A percentile compares a stretch with the other conserved stretches of the same genome.
These are phyloP conservation scores for Clonostachys rosea DNA, from an alignment of 2,329 filamentous ascomycete genomes.

Conservation along the genomic window DNA sequence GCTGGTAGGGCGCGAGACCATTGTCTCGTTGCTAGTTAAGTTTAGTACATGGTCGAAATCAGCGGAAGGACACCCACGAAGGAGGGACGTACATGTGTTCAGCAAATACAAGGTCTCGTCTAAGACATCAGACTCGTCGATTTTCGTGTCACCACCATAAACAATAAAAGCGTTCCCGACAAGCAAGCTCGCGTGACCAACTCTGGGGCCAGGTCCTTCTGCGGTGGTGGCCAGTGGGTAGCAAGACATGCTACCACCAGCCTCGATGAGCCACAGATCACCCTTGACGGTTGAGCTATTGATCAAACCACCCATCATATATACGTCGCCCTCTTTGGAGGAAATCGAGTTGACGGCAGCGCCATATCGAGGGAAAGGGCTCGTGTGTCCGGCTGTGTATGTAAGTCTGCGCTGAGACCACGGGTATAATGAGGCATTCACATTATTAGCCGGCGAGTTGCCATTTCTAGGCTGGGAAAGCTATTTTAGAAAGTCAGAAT, in stretches of 20 bases:
- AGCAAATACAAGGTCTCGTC: constrained; percentile 95
- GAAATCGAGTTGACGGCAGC: constrained; percentile 89
- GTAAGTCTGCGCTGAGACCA: constrained; percentile 91
- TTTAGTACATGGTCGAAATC: constrained; percentile 1
- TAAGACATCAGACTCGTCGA: constrained; percentile 84
- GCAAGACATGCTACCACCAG: constrained; percentile 80
- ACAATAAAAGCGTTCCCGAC: constrained; percentile 99
- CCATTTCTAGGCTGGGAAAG: constrained; percentile 38
- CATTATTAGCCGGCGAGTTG: constrained; percentile 32
- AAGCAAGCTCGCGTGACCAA: constrained; percentile 88
- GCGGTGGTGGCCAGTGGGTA: constrained; percentile 88
- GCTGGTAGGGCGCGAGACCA: constrained; percentile 93
- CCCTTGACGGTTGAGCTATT: constrained; percentile 95
- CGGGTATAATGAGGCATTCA: constrained; percentile 77
- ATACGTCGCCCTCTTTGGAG: constrained; percentile 95
- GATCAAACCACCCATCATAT: constrained; percentile 95
- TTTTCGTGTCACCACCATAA: constrained; percentile 96
- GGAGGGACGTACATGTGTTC: constrained; percentile 78
- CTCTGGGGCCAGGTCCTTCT: constrained; percentile 90
- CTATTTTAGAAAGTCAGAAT: constrained; percentile 29
- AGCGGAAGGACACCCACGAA: background rate
- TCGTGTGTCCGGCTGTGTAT: constrained; percentile 75
- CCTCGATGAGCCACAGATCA: constrained; percentile 96
- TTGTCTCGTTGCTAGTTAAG: constrained; percentile 76
- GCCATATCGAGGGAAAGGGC: constrained; percentile 94